Evolutionary conservation across 768 basidiomycete species (phyloP).

Genomic region (Tricholoma bakamatsutake): DNA sequence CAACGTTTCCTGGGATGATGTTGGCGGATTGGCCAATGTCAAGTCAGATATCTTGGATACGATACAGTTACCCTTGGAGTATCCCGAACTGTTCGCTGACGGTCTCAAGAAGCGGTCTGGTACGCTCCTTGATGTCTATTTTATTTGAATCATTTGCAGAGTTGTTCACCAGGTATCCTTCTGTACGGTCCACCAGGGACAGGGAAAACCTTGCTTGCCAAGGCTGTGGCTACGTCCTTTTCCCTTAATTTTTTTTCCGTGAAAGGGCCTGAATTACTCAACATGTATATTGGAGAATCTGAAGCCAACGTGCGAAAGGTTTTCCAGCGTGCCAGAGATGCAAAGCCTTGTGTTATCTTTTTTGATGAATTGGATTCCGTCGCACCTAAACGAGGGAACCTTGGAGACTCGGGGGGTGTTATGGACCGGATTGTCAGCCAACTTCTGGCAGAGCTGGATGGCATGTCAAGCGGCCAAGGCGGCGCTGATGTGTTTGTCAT

Average conservation of each 20-base stretch:
- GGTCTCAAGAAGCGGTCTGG: conserved; percentile 96
- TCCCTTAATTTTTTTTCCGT: conserved; percentile 96
- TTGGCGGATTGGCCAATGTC: conserved; percentile 84
- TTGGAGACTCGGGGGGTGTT: conserved; percentile 94
- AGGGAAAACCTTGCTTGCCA: conserved; percentile 91
- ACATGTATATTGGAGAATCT: conserved; percentile 98
- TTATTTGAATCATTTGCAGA: background rate
- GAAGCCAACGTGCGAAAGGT: conserved; percentile 95
- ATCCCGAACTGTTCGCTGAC: conserved; percentile 84
- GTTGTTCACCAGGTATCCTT: conserved; percentile 57
- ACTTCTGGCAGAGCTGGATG: conserved; percentile 89
- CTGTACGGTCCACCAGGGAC: conserved; percentile 95
- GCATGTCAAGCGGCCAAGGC: conserved; percentile 62
- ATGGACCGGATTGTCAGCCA: conserved; percentile 99
- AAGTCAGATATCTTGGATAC: conserved; percentile 95
- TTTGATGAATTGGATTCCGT: conserved; percentile 96
- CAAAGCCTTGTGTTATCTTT: conserved; percentile 91
- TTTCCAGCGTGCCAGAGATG: conserved; percentile 88
- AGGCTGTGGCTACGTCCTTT: conserved; percentile 94
- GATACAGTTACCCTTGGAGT: conserved; percentile 85
- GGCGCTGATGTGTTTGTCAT: conserved; percentile 84
- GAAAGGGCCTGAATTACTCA: conserved; percentile 91
- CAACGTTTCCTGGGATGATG: conserved; percentile 93
- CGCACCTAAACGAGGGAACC: conserved; percentile 90
- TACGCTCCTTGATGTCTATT: conserved; percentile 23